A percentile compares a stretch with the other conserved stretches of the same genome.
Conservation (phyloP, 208 protist species). For the Trypanosoma platydactyli region DNA sequence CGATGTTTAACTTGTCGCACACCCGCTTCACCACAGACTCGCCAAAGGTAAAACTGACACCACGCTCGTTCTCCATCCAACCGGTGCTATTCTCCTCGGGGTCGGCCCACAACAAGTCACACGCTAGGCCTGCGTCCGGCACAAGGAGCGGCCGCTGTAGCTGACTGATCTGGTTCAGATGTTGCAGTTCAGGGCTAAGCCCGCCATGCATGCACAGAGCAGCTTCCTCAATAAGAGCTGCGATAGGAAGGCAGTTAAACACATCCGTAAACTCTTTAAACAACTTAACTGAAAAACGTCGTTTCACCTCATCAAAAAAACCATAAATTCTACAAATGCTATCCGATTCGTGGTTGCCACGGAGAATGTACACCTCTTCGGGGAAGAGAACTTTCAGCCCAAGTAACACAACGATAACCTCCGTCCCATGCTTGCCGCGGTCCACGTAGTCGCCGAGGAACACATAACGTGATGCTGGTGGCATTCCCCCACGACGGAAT, state of each 20-base stretch:
- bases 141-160: conserved; percentile 98
- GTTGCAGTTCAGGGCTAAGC: conserved; percentile 98
- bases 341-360: conserved; percentile 98
- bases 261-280: conserved; percentile 99
- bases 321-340: conserved; percentile 98
- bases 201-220: conserved; percentile 99
- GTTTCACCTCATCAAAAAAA: conserved; percentile 98
- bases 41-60: conserved; percentile 95
- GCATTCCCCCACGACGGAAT: conserved; percentile 99
- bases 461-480: conserved; percentile 98
- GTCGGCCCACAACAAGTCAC: conserved; percentile 98
- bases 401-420: conserved; percentile 86
- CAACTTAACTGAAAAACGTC: conserved; percentile 95
- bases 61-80: conserved; percentile 93
- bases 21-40: conserved; percentile 97
- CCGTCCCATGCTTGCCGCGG: conserved; percentile 94
- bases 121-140: conserved; percentile 97
- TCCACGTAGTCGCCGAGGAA: conserved; percentile 99
- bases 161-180: conserved; percentile 95
- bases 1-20: conserved; percentile 98
- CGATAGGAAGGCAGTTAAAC: conserved; percentile 99
- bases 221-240: conserved; percentile 99
- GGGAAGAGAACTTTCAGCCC: conserved; percentile 96
- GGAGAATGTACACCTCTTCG: conserved; percentile 97
- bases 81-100: conserved; percentile 91